A percentile compares a stretch with the other conserved stretches of the same genome.
Evolutionary conservation across 805 yeast species (phyloP).

Genomic region (Blastobotrys attinorum): DNA sequence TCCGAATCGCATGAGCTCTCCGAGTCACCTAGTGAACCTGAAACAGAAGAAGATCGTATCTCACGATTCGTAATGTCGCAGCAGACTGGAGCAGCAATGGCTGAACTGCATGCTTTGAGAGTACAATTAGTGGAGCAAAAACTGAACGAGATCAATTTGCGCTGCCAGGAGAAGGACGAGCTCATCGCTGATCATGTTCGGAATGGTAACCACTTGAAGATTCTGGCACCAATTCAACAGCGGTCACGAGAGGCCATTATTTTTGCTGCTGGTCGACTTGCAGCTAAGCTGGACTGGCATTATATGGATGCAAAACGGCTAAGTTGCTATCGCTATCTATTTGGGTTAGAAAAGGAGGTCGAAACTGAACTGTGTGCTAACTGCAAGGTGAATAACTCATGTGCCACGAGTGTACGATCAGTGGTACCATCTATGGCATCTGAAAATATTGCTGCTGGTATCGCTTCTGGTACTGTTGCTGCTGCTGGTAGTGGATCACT

Average conservation of each 20-base stretch:
- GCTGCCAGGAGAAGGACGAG: constrained; percentile 24
- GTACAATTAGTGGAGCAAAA: constrained; percentile 19
- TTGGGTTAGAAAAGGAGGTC: constrained; percentile 25
- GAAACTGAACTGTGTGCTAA: constrained; percentile 12
- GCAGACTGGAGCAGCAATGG: too few species aligned
- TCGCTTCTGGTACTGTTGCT: background rate
- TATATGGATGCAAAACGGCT: constrained; percentile 46
- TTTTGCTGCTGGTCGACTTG: constrained; percentile 38
- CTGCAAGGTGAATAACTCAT: background rate
- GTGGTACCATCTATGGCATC: background rate
- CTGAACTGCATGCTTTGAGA: background rate
- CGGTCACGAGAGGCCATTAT: constrained; percentile 45
- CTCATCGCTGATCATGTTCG: constrained; percentile 34
- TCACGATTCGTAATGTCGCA: too few species aligned
- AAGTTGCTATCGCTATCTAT: constrained; percentile 33
- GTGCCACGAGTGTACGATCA: too few species aligned
- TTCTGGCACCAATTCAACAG: constrained; percentile 47
- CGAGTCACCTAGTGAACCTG: too few species aligned
- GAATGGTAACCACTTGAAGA: constrained; percentile 33
- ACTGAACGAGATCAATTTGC: constrained; percentile 30
- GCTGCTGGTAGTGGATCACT: background rate
- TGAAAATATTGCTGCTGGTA: background rate
- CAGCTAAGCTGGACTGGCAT: constrained; percentile 49
- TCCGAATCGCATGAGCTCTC: too few species aligned
- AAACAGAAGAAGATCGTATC: too few species aligned